Base-by-base conservation (phyloP, 2,329 filamentous ascomycete species). In the Fusarium sp. region DNA sequence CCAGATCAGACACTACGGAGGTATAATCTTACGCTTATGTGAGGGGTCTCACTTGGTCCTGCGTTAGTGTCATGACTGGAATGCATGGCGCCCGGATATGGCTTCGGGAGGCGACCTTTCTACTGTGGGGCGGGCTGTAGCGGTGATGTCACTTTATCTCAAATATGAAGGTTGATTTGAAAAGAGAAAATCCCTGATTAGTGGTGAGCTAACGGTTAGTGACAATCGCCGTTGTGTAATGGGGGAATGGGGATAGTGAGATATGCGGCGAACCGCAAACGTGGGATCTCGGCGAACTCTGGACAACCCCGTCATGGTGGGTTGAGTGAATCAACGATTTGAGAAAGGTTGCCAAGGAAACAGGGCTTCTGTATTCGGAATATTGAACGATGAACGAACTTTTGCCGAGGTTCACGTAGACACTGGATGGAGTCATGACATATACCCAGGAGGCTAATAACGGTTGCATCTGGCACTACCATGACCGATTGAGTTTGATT, bases 71-170 rank as follows among this genome's bases (percentile, higher is more conserved):
- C 33, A n/a, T 5, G 18, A 21, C 6, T 69, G 67, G 67, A 69
- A 69, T 69, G 65, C 13, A 35, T 37, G 65, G 44, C 59, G 52
- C 46, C 65, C 52, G 65, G 52, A 69, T 43, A 69, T 65, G 59
- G 67, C 52, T 43, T 23, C 15, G 32, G 25, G n/a, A 42, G 23
- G 33, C 13, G 12, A 46, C n/a, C 11, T 54, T 25, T 13, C 21
- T 11, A 9, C 18, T 6, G n/a, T 9, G 38, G 9, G 13, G 21
- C 4, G 13, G 33, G 4, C 6, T 13, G 2, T 8, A 30, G 6
- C 9, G 6, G 30, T 19, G 12, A 43, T 42, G 25, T 19, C 32
- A 68, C 23, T 21, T 21, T 50, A 8, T 25, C 11, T 19, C 2
- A 0, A 7, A 15, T 6, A 11, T 6, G 4, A 6, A 19, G 2